Evolutionary conservation across 2,329 filamentous ascomycete species (phyloP).

Genomic region (Sarocladium oryzae): DNA sequence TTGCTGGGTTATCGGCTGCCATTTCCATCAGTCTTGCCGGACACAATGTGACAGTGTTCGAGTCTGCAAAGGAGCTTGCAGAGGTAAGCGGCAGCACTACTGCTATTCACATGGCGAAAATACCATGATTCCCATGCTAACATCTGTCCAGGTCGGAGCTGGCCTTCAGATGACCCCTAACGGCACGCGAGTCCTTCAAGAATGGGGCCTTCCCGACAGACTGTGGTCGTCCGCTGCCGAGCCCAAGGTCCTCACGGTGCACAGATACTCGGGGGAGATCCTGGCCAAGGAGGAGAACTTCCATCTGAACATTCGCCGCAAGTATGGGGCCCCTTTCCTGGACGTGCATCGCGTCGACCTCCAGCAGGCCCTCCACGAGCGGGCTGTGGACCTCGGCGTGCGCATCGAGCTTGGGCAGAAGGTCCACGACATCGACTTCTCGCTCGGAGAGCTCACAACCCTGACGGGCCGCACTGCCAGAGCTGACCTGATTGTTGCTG

Average conservation of each 20-base stretch:
- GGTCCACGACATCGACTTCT: background rate
- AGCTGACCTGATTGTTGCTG: constrained; percentile 14
- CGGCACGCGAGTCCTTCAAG: constrained; percentile 40
- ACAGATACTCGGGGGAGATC: constrained; percentile 43
- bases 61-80: constrained; percentile 16
- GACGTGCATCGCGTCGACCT: constrained; percentile 58
- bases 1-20: constrained; percentile 3
- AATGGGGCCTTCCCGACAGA: constrained; percentile 41
- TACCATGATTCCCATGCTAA: no score
- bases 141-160: constrained; percentile 35
- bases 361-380: constrained; percentile 44
- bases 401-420: background rate
- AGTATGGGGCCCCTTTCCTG: constrained; percentile 51
- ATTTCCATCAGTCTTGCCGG: constrained; percentile 18
- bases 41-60: constrained; percentile 19
- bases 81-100: constrained; percentile 15
- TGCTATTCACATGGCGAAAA: no score
- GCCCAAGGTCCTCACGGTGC: constrained; percentile 43
- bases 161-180: constrained; percentile 49
- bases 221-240: constrained; percentile 32
- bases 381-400: constrained; percentile 43
- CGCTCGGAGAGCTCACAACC: constrained; percentile 23
- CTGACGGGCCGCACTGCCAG: constrained; percentile 9
- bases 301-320: constrained; percentile 41
- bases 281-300: constrained; percentile 47